Percentiles rank a stretch among this genome's conserved stretches.
phyloP scores from a whole-genome alignment of 352 stramenopile genomes.

The Phytophthora fragariaefolia region DNA sequence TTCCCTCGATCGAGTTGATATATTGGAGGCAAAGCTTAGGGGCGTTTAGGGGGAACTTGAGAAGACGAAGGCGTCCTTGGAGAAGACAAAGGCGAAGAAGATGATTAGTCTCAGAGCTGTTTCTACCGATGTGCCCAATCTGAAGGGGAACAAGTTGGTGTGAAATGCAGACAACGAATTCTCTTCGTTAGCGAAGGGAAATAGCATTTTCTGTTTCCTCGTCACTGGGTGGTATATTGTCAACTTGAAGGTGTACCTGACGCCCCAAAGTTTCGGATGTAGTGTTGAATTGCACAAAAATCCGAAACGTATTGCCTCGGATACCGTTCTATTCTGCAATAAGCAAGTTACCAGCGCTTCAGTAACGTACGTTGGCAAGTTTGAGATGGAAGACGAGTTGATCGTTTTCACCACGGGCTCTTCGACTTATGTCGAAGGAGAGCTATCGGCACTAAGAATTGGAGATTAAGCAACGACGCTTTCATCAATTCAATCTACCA shows the following conservation, averaged over 20 bases:
- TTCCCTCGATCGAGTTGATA: neutral
- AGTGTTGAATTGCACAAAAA: neutral
- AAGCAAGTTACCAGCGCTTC: neutral
- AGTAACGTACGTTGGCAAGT: neutral
- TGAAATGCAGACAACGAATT: neutral
- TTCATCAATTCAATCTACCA: no score
- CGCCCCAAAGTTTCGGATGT: neutral
- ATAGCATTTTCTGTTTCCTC: neutral
- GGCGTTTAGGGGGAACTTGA: neutral
- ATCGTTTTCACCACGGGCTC: neutral
- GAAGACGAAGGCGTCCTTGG: neutral
- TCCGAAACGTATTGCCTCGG: neutral
- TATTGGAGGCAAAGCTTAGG: neutral
- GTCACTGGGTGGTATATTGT: neutral
- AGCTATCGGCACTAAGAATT: neutral
- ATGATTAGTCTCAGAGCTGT: neutral
- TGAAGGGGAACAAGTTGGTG: neutral
- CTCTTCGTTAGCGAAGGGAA: neutral
- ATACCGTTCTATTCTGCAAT: neutral
- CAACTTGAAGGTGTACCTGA: neutral
- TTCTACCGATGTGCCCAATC: neutral
- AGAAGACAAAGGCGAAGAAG: neutral
- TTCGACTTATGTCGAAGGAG: neutral
- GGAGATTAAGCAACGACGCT: neutral
- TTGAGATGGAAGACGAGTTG: constrained; percentile 1